These are phyloP conservation scores for Podospora bellae-mahoneyi DNA, from an alignment of 495 filamentous ascomycete genomes.

Conservation along the genomic window DNA sequence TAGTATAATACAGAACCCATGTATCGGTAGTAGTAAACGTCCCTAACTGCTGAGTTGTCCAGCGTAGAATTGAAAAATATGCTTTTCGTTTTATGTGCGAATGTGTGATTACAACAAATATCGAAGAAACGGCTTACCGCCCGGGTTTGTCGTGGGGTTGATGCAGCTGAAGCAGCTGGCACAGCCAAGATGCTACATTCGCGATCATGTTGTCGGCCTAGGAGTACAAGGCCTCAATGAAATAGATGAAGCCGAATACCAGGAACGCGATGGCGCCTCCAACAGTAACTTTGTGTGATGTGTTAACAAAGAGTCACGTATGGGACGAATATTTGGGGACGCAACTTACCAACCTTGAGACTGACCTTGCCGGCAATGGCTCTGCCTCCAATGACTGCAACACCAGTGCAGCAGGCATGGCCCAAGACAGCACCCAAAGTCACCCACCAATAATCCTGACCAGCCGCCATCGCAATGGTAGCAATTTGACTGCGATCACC, in stretches of 20 bases:
- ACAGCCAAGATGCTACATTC: slow-evolving; percentile 15
- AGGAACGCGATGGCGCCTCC: slow-evolving; percentile 92
- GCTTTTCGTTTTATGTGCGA: slow-evolving; percentile 10
- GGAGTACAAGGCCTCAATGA: slow-evolving; percentile 74
- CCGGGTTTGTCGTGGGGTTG: background rate
- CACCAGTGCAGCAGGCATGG: slow-evolving; percentile 84
- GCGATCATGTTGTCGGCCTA: slow-evolving; percentile 18
- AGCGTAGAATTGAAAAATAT: slow-evolving; percentile 12
- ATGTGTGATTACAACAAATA: slow-evolving; percentile 25
- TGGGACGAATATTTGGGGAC: background rate
- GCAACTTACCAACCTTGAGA: slow-evolving; percentile 87
- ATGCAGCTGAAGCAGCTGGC: slow-evolving; percentile 14
- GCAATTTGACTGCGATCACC: slow-evolving; percentile 97
- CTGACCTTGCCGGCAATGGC: slow-evolving; percentile 93
- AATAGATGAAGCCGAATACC: slow-evolving; percentile 85
- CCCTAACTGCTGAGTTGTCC: slow-evolving; percentile 6
- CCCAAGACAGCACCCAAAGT: slow-evolving; percentile 84
- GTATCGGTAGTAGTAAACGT: background rate
- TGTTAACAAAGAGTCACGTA: slow-evolving; percentile 21
- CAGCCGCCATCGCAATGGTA: slow-evolving; percentile 97
- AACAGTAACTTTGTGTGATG: slow-evolving; percentile 67
- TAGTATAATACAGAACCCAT: background rate
- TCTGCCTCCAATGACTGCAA: slow-evolving; percentile 88
- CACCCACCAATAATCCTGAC: slow-evolving; percentile 99
- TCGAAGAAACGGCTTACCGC: slow-evolving; percentile 5